Evolutionary conservation across 2,329 filamentous ascomycete genomes (phyloP).

Genomic region (Curvularia sp.): DNA sequence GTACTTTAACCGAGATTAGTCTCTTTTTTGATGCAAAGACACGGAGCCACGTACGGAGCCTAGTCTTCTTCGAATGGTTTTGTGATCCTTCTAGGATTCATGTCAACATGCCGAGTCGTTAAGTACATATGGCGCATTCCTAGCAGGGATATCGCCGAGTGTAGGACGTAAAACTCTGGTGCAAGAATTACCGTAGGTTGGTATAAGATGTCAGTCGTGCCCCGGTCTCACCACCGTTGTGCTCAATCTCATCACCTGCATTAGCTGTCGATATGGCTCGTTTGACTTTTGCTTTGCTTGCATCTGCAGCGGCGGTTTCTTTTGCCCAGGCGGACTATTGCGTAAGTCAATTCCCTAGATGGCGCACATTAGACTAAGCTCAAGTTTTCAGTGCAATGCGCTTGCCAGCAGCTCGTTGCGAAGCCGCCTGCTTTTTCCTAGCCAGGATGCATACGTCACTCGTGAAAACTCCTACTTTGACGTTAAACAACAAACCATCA

Average conservation of each 20-base stretch:
- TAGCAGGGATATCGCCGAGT: background rate
- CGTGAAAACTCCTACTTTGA: slow-evolving; percentile 32
- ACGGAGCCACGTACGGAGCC: background rate
- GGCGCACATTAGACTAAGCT: background rate
- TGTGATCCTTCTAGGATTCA: background rate
- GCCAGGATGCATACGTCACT: slow-evolving; percentile 22
- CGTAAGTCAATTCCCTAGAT: slow-evolving; percentile 3
- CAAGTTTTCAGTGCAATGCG: slow-evolving; percentile 15
- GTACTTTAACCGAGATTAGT: background rate
- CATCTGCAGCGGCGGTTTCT: slow-evolving; percentile 12
- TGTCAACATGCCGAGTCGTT: too few relatives aligned
- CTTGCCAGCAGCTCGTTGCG: slow-evolving; percentile 18
- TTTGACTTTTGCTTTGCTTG: slow-evolving; percentile 14
- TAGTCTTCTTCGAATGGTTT: background rate
- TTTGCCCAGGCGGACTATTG: slow-evolving; percentile 13
- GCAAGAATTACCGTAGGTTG: background rate
- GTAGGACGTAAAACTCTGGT: too few relatives aligned
- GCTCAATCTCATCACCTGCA: background rate
- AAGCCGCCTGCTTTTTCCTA: slow-evolving; percentile 22
- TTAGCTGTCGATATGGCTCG: slow-evolving; percentile 7
- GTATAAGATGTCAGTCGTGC: background rate
- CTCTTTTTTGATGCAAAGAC: background rate
- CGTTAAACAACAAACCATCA: slow-evolving; percentile 30
- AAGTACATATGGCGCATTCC: background rate
- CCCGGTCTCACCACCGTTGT: background rate